Evolutionary conservation across 257 asterid genomes (phyloP).

Genomic region (Henckelia pumila): DNA sequence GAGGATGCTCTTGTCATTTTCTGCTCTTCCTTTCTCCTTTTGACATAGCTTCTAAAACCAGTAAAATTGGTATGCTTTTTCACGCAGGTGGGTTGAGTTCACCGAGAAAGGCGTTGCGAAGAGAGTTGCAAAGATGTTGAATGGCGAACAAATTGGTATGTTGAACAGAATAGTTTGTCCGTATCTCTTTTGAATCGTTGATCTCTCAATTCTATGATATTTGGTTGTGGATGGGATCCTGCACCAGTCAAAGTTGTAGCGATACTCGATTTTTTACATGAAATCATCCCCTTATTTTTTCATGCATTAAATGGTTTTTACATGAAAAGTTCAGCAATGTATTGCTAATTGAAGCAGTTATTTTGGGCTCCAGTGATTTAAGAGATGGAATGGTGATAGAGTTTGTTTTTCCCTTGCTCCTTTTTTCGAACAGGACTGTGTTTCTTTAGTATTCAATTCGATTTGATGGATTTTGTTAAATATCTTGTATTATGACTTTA

Average conservation of each 20-base stretch:
- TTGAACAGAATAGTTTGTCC: constrained; percentile 3
- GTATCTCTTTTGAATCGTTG: no score
- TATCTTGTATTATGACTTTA: constrained; percentile 4
- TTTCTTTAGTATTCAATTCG: constrained; percentile 8
- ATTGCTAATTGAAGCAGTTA: neutral
- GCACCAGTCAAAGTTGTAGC: neutral
- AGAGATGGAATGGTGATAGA: constrained; percentile 2
- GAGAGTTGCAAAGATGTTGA: constrained; percentile 72
- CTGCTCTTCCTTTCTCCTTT: neutral
- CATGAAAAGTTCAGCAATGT: no score
- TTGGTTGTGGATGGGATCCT: neutral
- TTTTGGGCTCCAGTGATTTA: neutral
- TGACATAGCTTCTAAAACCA: neutral
- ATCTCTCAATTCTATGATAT: neutral
- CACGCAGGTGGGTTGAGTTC: constrained; percentile 89
- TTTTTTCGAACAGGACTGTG: neutral
- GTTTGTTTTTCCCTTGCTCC: neutral
- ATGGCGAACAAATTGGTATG: constrained; percentile 82
- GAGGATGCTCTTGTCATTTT: no score
- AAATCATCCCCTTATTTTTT: no score
- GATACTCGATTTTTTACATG: neutral
- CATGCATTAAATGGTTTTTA: neutral
- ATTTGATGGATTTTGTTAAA: constrained; percentile 3
- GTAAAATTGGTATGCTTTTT: constrained; percentile 1
- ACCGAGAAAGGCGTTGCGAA: constrained; percentile 76